These are phyloP conservation scores for Podospora pseudoanserina DNA, from an alignment of 495 filamentous ascomycete species.

Conservation along the genomic window DNA sequence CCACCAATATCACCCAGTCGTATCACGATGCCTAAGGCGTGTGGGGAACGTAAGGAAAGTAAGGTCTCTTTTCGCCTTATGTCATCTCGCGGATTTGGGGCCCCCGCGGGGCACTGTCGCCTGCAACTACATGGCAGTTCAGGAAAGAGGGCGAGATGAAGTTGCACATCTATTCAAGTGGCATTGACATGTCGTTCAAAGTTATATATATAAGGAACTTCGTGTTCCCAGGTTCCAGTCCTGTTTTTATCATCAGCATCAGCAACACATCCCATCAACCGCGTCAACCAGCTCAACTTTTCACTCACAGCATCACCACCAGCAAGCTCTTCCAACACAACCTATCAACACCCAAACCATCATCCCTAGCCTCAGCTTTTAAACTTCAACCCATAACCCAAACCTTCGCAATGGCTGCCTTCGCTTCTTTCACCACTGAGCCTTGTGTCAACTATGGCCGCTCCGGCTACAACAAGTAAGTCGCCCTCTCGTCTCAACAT, in stretches of 20 bases:
- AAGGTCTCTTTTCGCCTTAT: constrained; percentile 15
- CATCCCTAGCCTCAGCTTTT: constrained; percentile 16
- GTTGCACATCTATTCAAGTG: neutral
- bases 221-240: constrained; percentile 16
- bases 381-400: constrained; percentile 1
- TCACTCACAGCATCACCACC: constrained; percentile 4
- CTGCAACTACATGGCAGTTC: constrained; percentile 13
- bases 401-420: constrained; percentile 41
- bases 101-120: constrained; percentile 14
- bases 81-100: constrained; percentile 18
- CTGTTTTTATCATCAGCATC: constrained; percentile 34
- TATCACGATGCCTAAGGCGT: constrained; percentile 10
- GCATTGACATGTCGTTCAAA: neutral
- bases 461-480: constrained; percentile 48
- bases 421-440: constrained; percentile 31
- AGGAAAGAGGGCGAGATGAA: constrained; percentile 7
- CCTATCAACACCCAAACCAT: constrained; percentile 7
- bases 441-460: constrained; percentile 57
- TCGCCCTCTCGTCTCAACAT: constrained; percentile 3
- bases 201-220: constrained; percentile 40
- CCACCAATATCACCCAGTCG: constrained; percentile 7
- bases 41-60: constrained; percentile 11
- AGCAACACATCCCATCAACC: constrained; percentile 22
- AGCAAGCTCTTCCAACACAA: constrained; percentile 7
- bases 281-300: constrained; percentile 13